phyloP scores from a whole-genome alignment of 2,329 filamentous ascomycete genomes.

The Ophiocordyceps robertsii region DNA sequence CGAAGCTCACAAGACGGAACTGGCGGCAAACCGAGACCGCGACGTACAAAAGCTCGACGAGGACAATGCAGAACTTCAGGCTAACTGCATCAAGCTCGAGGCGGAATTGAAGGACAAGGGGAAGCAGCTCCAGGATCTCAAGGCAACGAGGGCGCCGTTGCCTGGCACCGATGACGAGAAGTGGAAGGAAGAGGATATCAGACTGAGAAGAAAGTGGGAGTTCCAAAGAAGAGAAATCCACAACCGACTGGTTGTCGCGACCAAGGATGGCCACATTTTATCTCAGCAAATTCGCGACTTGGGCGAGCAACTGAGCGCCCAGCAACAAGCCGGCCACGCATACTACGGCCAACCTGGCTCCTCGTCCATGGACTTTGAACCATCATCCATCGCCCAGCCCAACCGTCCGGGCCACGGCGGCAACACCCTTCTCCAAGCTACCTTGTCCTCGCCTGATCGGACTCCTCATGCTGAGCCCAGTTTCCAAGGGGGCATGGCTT shows the following conservation, averaged over 20 bases:
- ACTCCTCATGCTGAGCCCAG: slow-evolving; percentile 25
- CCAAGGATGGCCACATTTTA: slow-evolving; percentile 30
- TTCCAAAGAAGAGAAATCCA: slow-evolving; percentile 39
- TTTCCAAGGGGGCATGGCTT: slow-evolving; percentile 38
- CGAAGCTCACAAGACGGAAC: slow-evolving; percentile 35
- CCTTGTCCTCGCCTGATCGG: slow-evolving; percentile 24
- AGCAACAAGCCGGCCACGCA: slow-evolving; percentile 25
- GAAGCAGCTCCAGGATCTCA: slow-evolving; percentile 60
- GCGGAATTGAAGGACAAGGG: slow-evolving; percentile 53
- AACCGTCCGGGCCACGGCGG: slow-evolving; percentile 35
- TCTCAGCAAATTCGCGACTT: slow-evolving; percentile 32
- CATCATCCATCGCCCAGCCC: slow-evolving; percentile 23
- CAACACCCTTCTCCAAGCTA: slow-evolving; percentile 29
- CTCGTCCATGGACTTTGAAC: slow-evolving; percentile 34
- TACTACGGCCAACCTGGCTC: slow-evolving; percentile 33
- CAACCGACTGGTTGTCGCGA: slow-evolving; percentile 31
- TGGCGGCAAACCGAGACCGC: slow-evolving; percentile 36
- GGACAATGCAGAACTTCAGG: slow-evolving; percentile 47
- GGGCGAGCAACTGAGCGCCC: slow-evolving; percentile 29
- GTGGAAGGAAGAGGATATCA: slow-evolving; percentile 35
- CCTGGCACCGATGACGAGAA: slow-evolving; percentile 48
- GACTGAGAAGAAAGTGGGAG: slow-evolving; percentile 43
- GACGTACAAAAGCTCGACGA: slow-evolving; percentile 38
- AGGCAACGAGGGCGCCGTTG: slow-evolving; percentile 53
- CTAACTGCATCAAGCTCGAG: slow-evolving; percentile 52